Conservation (phyloP, 176 grass and related monocot genomes). For the Ensete glaucum region DNA sequence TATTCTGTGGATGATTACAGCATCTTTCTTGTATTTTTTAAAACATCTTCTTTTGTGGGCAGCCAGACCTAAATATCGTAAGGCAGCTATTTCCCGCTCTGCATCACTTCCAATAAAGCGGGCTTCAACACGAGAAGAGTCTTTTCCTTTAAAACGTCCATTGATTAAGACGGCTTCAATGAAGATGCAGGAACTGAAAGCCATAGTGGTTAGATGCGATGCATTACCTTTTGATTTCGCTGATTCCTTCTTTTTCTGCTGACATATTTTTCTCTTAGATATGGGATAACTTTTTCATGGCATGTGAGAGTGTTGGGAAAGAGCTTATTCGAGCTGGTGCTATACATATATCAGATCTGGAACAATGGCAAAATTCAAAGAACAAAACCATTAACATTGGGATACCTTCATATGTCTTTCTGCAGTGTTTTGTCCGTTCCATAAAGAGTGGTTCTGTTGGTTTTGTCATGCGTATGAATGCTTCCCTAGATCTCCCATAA, state of each 20-base stretch:
- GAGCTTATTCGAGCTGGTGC: constrained; percentile 20
- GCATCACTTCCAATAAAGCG: constrained; percentile 8
- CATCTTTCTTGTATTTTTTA: background rate
- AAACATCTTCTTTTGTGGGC: background rate
- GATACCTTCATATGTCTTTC: constrained; percentile 21
- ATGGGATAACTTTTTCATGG: constrained; percentile 23
- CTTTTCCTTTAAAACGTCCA: constrained; percentile 2
- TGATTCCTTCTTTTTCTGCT: background rate
- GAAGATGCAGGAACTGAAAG: constrained; percentile 17
- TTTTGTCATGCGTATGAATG: constrained; percentile 15
- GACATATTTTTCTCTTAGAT: constrained; percentile 1
- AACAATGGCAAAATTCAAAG: constrained; percentile 18
- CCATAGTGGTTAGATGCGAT: constrained; percentile 15
- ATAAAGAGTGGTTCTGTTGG: constrained; percentile 6
- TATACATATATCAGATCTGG: constrained; percentile 15
- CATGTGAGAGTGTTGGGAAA: constrained; percentile 10
- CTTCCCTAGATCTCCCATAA: background rate
- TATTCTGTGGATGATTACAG: background rate
- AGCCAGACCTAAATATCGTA: constrained; percentile 23
- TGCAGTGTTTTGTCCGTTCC: constrained; percentile 20
- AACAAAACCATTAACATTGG: constrained; percentile 25
- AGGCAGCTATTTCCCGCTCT: background rate
- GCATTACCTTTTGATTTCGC: background rate
- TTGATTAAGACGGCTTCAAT: constrained; percentile 13
- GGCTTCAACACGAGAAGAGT: background rate